These are phyloP conservation scores for Eremothecium gossypii DNA, from an alignment of 1,139 yeast genomes.

Conservation along the genomic window DNA sequence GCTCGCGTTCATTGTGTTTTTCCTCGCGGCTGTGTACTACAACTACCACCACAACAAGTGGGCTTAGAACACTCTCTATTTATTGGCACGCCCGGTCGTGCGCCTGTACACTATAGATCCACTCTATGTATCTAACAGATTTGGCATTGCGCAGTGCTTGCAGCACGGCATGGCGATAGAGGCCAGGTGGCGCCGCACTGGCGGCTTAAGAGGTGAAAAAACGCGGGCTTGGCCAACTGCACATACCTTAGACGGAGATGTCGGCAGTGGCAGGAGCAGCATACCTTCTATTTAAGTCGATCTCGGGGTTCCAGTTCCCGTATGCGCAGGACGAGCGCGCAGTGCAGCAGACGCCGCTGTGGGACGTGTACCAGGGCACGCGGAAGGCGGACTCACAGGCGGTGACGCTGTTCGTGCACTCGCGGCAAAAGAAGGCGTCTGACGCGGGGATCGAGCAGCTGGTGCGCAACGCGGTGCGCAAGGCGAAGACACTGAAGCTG, in stretches of 20 bases:
- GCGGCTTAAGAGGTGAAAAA: no score
- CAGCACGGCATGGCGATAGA: no score
- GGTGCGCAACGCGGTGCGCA: conserved; percentile 57
- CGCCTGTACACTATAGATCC: no score
- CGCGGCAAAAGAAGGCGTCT: conserved; percentile 13
- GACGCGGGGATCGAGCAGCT: conserved; percentile 24
- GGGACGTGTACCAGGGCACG: conserved; percentile 37
- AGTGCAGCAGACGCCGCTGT: conserved; percentile 30
- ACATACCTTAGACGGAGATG: no score
- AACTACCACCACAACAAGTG: conserved; percentile 23
- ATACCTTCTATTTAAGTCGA: conserved; percentile 18
- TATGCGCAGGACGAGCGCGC: conserved; percentile 21
- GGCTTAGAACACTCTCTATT: background rate
- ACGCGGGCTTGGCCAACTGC: no score
- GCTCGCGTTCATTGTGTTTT: conserved; percentile 42
- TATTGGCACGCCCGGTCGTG: no score
- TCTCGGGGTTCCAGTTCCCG: conserved; percentile 28
- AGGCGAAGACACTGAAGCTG: conserved; percentile 57
- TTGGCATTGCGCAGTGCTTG: no score
- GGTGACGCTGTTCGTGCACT: conserved; percentile 19
- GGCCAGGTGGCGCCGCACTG: no score
- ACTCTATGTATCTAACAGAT: no score
- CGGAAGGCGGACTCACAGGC: conserved; percentile 27
- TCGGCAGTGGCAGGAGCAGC: background rate
- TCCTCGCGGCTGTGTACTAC: conserved; percentile 51